Evolutionary conservation across 768 basidiomycete genomes (phyloP), one percentile per base, ranked within the genome.

Genomic region (Melanogaster broomeanus): DNA sequence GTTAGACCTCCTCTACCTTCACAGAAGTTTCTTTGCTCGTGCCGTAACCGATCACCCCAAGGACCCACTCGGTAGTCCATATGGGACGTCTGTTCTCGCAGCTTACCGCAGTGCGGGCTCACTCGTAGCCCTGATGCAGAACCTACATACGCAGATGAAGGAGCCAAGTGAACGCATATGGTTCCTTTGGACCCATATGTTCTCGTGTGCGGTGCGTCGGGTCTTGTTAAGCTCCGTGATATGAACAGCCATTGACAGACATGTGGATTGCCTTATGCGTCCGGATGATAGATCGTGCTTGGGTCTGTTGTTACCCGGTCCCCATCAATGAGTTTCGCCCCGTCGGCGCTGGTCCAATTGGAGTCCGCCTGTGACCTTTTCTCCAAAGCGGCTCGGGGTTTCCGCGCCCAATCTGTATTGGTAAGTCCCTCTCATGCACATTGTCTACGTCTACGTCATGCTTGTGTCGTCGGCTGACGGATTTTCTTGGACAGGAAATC

Each of bases 291-390:
- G 84, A 88, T 89, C 55, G 75, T 89, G 45, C 69, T 89, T 42
- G 87, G 87, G 31, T 85, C 86, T 19, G 86, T 89, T 31, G 87
- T 88, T 11, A 89, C 87, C 16, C 77, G 86, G 45, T 88, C 87
- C 67, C 87, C 87, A 11, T 88, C 87, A 16, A 87, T 88, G 81
- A 87, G 85, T 58, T 68, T 89, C 53, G 87, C 87, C 19, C 84
- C 85, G 16, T 88, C 87, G 21, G 87, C 87, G 4, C 76, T 89
- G 9, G 77, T 81, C 8, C 87, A 89, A 60, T 71, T 89, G 25
- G 85, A 88, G 62, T 87, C 87, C 0, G 87, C 87, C 6, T 88
- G 85, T 57, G 83, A 87, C 49, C 75, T 88, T 27, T 88, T 88
- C 59, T 74, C 82, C n/a, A 85, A 84, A 62, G 80, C 84, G 18